Conservation (phyloP, 2,329 filamentous ascomycete genomes). For the Hysterium pulicare region DNA sequence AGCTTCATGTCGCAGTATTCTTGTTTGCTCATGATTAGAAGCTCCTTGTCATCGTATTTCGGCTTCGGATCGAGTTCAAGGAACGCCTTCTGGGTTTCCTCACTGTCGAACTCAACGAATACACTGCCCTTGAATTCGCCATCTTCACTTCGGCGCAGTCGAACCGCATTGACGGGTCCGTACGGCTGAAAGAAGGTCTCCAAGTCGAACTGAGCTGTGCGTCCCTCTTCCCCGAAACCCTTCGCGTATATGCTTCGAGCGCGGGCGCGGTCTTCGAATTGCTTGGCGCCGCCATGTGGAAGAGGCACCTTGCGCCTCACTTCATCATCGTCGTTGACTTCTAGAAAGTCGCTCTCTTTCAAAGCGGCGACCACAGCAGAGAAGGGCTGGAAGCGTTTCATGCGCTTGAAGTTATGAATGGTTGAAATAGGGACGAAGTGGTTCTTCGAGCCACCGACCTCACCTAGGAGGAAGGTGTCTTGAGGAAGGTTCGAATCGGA, state of each 20-base stretch:
- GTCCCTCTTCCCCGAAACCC: conserved; percentile 83
- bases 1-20: conserved; percentile 65
- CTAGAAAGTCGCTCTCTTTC: conserved; percentile 69
- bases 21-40: conserved; percentile 83
- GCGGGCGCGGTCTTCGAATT: conserved; percentile 62
- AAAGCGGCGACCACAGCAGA: conserved; percentile 78
- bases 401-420: conserved; percentile 87
- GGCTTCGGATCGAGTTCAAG: conserved; percentile 76
- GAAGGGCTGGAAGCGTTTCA: conserved; percentile 91
- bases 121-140: conserved; percentile 92
- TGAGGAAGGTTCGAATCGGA: conserved; percentile 83
- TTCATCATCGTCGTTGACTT: conserved; percentile 62
- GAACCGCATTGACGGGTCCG: conserved; percentile 76
- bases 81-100: conserved; percentile 78
- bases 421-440: conserved; percentile 74
- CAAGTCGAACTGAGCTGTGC: conserved; percentile 85
- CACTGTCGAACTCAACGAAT: conserved; percentile 84
- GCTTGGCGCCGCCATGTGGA: conserved; percentile 29
- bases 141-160: conserved; percentile 71
- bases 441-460: conserved; percentile 75
- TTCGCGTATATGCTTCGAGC: conserved; percentile 83
- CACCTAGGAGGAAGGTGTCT: conserved; percentile 81
- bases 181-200: conserved; percentile 85
- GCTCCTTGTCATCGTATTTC: conserved; percentile 74
- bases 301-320: conserved; percentile 70